phyloP scores from a whole-genome alignment of 2,329 filamentous ascomycete species.

The Akanthomyces lecanii region DNA sequence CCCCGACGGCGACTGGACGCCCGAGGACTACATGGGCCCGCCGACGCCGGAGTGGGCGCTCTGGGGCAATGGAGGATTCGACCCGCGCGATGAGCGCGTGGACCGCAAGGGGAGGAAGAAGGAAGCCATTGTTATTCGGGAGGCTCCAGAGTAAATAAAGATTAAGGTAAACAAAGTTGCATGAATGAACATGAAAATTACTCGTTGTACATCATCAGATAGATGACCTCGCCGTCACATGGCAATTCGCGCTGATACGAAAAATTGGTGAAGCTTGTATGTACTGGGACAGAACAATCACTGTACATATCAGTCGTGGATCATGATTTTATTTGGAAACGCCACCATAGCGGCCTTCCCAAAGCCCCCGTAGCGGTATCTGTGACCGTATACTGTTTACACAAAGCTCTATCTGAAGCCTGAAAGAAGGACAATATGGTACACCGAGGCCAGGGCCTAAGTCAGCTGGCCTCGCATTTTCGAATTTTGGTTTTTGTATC shows the following conservation, averaged over 20 bases:
- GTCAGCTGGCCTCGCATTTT: conserved; percentile 10
- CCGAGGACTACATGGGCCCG: conserved; percentile 85
- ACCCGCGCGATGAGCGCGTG: conserved; percentile 82
- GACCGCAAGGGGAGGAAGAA: conserved; percentile 76
- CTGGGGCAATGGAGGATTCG: conserved; percentile 93
- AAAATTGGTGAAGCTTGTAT: neutral
- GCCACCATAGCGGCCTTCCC: conserved; percentile 30
- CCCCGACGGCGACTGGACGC: conserved; percentile 65
- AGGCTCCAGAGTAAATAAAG: conserved; percentile 24
- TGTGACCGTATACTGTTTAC: conserved; percentile 38
- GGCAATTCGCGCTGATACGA: neutral
- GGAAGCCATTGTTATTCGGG: conserved; percentile 35
- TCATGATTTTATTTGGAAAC: conserved; percentile 27
- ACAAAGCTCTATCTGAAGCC: conserved; percentile 37
- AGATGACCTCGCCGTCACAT: neutral
- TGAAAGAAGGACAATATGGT: conserved; percentile 38
- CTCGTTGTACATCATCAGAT: neutral
- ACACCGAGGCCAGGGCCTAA: conserved; percentile 29
- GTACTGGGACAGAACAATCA: neutral
- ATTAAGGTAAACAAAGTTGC: neutral
- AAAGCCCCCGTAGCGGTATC: conserved; percentile 27
- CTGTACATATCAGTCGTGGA: conserved; percentile 17
- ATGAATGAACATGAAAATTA: neutral
- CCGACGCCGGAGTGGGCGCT: conserved; percentile 90
- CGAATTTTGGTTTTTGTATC: neutral